Evolutionary conservation across 495 filamentous ascomycete species (phyloP), one percentile per base, ranked within the genome.

Genomic region (Annulohypoxylon nitens): DNA sequence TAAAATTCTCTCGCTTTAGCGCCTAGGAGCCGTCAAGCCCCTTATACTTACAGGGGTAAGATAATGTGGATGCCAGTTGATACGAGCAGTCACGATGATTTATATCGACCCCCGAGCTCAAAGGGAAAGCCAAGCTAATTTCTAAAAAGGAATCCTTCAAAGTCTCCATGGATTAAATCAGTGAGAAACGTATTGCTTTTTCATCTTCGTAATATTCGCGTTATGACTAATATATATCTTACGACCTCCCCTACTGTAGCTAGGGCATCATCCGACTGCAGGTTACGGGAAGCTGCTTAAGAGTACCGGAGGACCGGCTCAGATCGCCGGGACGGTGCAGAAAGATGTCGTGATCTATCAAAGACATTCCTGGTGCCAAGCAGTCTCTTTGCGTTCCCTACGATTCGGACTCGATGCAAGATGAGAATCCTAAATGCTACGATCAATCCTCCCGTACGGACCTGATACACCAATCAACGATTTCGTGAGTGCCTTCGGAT

Each of bases 361-460:
- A 41, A 43, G 30, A 57, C 45, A 59, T 16, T 58, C 41, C 62
- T 63, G 62, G 57, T 30, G 58, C 58, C 41, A 71, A 58, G 69
- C 51, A 23, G 36, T 34, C 23, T 48, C 37, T 39, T 43, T 34
- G 26, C 14, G 37, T 47, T 47, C 5, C 20, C 36, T 64, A 36
- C 16, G 50, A 43, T 26, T 62, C 45, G 53, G 39, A 57, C 36
- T 65, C 55, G 45, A 69, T 69, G 71, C 71, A 66, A 74, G 71
- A 74, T 74, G 54, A 69, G 37, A 61, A 54, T 41, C 58, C 57
- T 37, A 34, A 57, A 47, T 14, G 60, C 59, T 55, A 74, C 53
- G 50, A 65, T 61, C 57, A 18, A 16, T n/a, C 48, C 61, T 48
- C 8, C 61, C 16, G 36, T 61, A 39, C 55, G 47, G 30, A 34